Percentiles rank a stretch among this genome's conserved stretches.
These are phyloP conservation scores for Staphylotrichum tortipilum DNA, from an alignment of 495 filamentous ascomycete species.

Conservation along the genomic window DNA sequence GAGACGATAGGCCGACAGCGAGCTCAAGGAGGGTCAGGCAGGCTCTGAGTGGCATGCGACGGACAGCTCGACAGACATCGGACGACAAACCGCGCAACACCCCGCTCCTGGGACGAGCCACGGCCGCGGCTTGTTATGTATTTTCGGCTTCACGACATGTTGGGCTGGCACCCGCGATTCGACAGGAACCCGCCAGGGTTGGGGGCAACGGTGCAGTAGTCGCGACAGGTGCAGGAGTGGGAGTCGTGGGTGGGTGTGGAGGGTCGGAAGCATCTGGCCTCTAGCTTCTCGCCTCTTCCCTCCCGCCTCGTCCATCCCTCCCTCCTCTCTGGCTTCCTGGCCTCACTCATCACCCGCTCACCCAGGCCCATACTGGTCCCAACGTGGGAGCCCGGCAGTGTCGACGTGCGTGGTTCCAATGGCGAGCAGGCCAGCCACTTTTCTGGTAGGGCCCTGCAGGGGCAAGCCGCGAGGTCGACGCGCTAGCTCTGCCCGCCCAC, in stretches of 20 bases:
- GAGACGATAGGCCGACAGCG: slow-evolving; percentile 6
- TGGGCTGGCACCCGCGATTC: slow-evolving; percentile 25
- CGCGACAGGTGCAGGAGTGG: too few relatives aligned
- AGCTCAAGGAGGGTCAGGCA: not conserved
- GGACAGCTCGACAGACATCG: not conserved
- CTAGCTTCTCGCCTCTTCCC: slow-evolving; percentile 7
- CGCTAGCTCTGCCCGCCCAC: slow-evolving; percentile 18
- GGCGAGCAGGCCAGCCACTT: slow-evolving; percentile 1
- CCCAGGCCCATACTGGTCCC: too few relatives aligned
- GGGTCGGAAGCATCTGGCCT: slow-evolving; percentile 2
- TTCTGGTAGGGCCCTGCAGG: slow-evolving; percentile 5
- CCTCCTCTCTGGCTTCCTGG: too few relatives aligned
- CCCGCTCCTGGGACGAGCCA: slow-evolving; percentile 8
- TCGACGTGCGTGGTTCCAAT: slow-evolving; percentile 25
- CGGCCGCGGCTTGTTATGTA: slow-evolving; percentile 18
- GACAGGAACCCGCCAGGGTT: slow-evolving; percentile 15
- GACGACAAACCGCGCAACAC: not conserved
- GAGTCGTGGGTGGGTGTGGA: slow-evolving; percentile 12
- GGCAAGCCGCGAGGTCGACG: slow-evolving; percentile 7
- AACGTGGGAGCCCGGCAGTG: slow-evolving; percentile 11
- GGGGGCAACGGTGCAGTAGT: slow-evolving; percentile 19
- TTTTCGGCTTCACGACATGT: slow-evolving; percentile 18
- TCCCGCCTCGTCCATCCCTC: too few relatives aligned
- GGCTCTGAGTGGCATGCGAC: not conserved
- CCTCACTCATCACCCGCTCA: too few relatives aligned